Evolutionary conservation across 176 grass and related monocot species (phyloP).

Genomic region (Neostapfia colusana): DNA sequence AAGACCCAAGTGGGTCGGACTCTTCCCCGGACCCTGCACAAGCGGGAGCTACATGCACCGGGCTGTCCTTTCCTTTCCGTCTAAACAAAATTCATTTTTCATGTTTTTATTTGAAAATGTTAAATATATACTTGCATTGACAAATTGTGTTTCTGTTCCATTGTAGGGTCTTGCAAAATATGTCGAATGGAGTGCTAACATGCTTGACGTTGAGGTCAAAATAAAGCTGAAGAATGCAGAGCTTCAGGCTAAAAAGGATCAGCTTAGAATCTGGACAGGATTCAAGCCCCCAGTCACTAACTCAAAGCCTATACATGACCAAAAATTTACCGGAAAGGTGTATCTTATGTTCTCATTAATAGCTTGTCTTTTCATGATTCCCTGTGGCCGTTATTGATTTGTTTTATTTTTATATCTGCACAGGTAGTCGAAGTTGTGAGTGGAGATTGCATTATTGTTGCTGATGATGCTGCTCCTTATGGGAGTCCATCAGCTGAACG

Average conservation of each 20-base stretch:
- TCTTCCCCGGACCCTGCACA: too few species aligned
- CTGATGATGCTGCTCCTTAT: conserved; percentile 57
- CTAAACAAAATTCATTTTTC: too few species aligned
- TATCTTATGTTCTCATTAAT: too few species aligned
- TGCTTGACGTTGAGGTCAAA: conserved; percentile 74
- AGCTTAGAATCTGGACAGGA: conserved; percentile 73
- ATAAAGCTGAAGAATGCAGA: conserved; percentile 74
- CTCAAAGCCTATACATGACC: conserved; percentile 66
- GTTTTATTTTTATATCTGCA: too few species aligned
- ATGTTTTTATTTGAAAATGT: too few species aligned
- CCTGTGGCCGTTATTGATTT: too few species aligned
- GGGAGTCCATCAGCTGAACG: conserved; percentile 67
- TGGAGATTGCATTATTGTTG: conserved; percentile 78
- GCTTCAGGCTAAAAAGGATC: conserved; percentile 79
- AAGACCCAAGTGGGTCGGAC: too few species aligned
- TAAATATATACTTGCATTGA: too few species aligned
- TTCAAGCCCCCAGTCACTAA: conserved; percentile 77
- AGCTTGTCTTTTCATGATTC: too few species aligned
- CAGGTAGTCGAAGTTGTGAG: conserved; percentile 90
- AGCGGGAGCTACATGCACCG: too few species aligned
- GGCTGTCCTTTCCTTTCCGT: too few species aligned
- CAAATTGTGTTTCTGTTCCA: too few species aligned
- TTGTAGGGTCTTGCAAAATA: conserved; percentile 82
- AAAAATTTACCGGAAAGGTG: conserved; percentile 87
- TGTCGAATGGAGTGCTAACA: conserved; percentile 88